Evolutionary conservation across 352 stramenopile species (phyloP).

Genomic region (Phytophthora sp.): DNA sequence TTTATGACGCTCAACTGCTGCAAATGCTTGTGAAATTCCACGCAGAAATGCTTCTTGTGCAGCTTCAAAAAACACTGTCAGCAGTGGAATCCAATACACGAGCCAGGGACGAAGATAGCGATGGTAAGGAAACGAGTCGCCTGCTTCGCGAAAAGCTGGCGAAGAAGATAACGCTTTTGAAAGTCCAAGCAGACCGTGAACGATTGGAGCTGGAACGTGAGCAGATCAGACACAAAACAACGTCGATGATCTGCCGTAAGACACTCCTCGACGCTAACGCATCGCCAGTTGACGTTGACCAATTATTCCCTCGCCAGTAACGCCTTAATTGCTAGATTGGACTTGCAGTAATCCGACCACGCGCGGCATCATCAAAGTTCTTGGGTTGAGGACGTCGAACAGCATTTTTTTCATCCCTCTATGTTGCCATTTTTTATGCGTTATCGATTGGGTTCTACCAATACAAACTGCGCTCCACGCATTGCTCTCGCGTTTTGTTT

Average conservation of each 20-base stretch:
- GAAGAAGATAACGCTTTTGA: slow-evolving; percentile 37
- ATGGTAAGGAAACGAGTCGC: slow-evolving; percentile 17
- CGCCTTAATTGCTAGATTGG: neutral
- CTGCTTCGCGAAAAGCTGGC: slow-evolving; percentile 30
- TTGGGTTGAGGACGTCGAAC: neutral
- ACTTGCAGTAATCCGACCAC: too few species aligned
- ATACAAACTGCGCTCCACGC: slow-evolving; percentile 36
- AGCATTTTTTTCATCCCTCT: slow-evolving; percentile 38
- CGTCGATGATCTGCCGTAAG: slow-evolving; percentile 38
- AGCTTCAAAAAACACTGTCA: slow-evolving; percentile 24
- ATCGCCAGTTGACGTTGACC: slow-evolving; percentile 30
- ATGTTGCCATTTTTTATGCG: slow-evolving; percentile 45
- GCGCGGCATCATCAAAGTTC: neutral
- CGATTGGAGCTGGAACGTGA: slow-evolving; percentile 49
- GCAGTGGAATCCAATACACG: slow-evolving; percentile 7
- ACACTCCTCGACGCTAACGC: slow-evolving; percentile 38
- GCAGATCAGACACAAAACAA: slow-evolving; percentile 41
- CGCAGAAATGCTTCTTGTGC: slow-evolving; percentile 34
- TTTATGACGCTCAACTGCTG: slow-evolving; percentile 43
- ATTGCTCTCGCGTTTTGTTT: slow-evolving; percentile 20
- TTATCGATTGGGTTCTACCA: slow-evolving; percentile 44
- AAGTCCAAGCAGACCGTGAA: slow-evolving; percentile 36
- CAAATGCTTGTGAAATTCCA: slow-evolving; percentile 46
- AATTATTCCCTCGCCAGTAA: slow-evolving; percentile 35
- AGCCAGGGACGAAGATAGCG: slow-evolving; percentile 18